Base-by-base conservation (phyloP, 768 basidiomycete species). In the Tylopilus subfusipes region DNA sequence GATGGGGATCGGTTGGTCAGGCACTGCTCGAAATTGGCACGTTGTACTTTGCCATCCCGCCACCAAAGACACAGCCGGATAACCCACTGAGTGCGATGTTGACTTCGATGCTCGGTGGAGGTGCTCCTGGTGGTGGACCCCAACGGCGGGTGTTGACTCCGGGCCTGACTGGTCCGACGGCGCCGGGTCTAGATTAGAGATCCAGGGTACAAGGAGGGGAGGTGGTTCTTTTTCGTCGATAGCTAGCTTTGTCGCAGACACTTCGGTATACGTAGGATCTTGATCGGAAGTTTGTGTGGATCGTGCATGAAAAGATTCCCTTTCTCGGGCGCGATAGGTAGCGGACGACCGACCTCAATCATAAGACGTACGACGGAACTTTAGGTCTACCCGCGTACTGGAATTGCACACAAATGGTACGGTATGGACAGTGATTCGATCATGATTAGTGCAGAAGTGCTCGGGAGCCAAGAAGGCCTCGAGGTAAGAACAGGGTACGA, bases 11-110 rank as follows among this genome's bases (percentile, higher is more conserved):
- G 5, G 9, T n/a, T 22, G 39, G 21, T 52, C 24, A 93, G 91
- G 76, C 76, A n/a, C 70, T 90, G 46, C 75, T 76, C 48, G 87
- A 90, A 50, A 74, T 95, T 48, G 84, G 81, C 5, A 78, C 78
- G 14, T 69, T 93, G 24, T 94, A 91, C 72, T 98, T 99, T 72
- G 86, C 86, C 9, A 86, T 98, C 46, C 88, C 91, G 8, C 87
- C 84, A 33, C 89, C 92, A 48, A 77, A 86, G 53, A 70, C 73
- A 51, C 81, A 85, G 67, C 79, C 82, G 12, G 83, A 77, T 8
- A 96, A 96, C 66, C 88, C 95, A 6, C 71, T 98, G 47, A 90
- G 86, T 27, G 92, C 94, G 27, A 88, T 98, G 79, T 73, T 98
- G 71, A 90, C 93, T 5, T 85, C 86, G 5, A 74, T 98, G 67